A percentile compares a stretch with the other conserved stretches of the same genome.
Evolutionary conservation across 495 filamentous ascomycete species (phyloP).

Genomic region (Penicillium goetzii): DNA sequence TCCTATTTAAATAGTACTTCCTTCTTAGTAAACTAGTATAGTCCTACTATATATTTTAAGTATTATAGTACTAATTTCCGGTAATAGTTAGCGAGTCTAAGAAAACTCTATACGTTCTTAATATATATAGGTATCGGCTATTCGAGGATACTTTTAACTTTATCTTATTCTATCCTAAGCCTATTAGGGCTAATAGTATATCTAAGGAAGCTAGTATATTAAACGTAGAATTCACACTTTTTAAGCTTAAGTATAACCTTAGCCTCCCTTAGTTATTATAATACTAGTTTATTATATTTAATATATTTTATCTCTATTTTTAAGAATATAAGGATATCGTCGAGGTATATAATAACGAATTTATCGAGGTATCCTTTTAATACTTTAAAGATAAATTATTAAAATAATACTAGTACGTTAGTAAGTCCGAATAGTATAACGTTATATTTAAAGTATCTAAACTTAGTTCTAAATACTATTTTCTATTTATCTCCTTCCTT

Average conservation of each 20-base stretch:
- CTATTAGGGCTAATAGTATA: neutral
- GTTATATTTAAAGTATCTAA: constrained; percentile 22
- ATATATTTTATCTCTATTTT: neutral
- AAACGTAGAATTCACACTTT: constrained; percentile 14
- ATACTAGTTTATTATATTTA: neutral
- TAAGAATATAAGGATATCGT: neutral
- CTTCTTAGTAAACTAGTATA: neutral
- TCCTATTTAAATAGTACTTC: no score
- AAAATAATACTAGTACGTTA: constrained; percentile 20
- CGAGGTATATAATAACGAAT: neutral
- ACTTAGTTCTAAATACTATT: constrained; percentile 26
- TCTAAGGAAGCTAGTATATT: neutral
- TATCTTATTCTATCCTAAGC: neutral
- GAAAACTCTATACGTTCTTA: neutral
- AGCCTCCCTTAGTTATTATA: constrained; percentile 11
- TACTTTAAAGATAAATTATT: constrained; percentile 2
- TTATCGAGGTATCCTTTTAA: neutral
- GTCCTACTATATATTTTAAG: neutral
- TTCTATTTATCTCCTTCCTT: constrained; percentile 24
- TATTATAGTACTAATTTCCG: neutral
- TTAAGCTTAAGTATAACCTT: constrained; percentile 18
- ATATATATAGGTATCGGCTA: neutral
- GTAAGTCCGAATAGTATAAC: constrained; percentile 27
- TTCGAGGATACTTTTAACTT: neutral
- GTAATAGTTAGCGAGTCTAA: no score